These are phyloP conservation scores for Grammothele lineata DNA, from an alignment of 768 basidiomycete species.

Conservation along the genomic window DNA sequence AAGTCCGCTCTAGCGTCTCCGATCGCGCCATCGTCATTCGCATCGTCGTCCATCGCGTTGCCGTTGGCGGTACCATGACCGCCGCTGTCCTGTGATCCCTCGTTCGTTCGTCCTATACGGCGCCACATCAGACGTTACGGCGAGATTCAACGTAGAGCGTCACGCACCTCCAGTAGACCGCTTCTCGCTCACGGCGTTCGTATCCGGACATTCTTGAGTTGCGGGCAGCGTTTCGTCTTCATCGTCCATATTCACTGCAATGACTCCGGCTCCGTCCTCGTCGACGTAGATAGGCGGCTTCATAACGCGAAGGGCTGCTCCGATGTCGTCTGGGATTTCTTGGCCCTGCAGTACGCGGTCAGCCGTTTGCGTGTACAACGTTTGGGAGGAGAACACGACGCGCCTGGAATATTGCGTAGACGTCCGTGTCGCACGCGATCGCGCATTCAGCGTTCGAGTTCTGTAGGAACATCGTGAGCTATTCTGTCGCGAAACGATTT, in stretches of 20 bases:
- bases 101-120: too few relatives aligned
- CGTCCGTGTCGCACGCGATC: slow-evolving; percentile 10
- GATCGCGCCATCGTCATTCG: too few relatives aligned
- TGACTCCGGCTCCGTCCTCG: slow-evolving; percentile 3
- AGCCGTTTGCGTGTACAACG: not conserved
- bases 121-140: too few relatives aligned
- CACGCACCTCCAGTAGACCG: too few relatives aligned
- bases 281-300: slow-evolving; percentile 11
- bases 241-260: not conserved
- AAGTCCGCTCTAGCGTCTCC: too few relatives aligned
- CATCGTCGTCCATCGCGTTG: too few relatives aligned
- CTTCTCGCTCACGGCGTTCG: too few relatives aligned
- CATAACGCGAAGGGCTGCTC: not conserved
- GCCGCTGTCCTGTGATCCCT: too few relatives aligned
- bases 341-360: not conserved
- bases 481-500: not conserved
- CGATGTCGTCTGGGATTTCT: slow-evolving; percentile 4
- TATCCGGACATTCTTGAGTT: not conserved
- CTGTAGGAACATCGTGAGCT: not conserved
- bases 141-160: too few relatives aligned
- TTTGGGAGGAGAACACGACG: not conserved
- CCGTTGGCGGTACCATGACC: too few relatives aligned
- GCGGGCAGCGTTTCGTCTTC: not conserved
- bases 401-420: slow-evolving; percentile 8
- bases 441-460: slow-evolving; percentile 10